A percentile compares a stretch with the other conserved stretches of the same genome.
Conservation (phyloP, 805 yeast species). For the Ogataea thermomethanolica region DNA sequence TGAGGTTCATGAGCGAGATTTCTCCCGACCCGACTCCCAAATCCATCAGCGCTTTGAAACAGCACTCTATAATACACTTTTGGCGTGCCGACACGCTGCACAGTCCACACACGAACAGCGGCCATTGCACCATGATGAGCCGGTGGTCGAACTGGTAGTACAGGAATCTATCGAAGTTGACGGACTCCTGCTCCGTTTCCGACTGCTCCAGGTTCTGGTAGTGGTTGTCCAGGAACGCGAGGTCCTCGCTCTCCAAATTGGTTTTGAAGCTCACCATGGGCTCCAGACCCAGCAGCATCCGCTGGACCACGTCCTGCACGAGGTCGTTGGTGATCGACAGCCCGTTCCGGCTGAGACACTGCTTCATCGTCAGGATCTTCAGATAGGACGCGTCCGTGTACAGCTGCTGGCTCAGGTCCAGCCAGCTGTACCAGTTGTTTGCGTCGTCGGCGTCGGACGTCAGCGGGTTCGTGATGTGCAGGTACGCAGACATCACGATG, state of each 20-base stretch:
- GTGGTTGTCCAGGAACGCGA: constrained; percentile 16
- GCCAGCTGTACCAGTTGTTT: constrained; percentile 35
- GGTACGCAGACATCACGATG: constrained; percentile 22
- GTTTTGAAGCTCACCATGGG: constrained; percentile 24
- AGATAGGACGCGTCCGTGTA: constrained; percentile 39
- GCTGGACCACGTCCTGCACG: constrained; percentile 30
- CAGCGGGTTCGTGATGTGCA: constrained; percentile 25
- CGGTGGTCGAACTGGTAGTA: constrained; percentile 34
- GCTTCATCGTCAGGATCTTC: constrained; percentile 34
- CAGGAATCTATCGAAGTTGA: constrained; percentile 29
- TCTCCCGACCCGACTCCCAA: constrained; percentile 38
- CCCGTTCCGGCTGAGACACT: constrained; percentile 23
- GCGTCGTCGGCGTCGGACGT: constrained; percentile 22
- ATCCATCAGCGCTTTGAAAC: constrained; percentile 33
- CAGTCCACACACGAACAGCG: constrained; percentile 34
- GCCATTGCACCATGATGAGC: constrained; percentile 38
- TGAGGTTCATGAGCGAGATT: constrained; percentile 30
- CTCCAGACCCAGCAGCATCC: constrained; percentile 30
- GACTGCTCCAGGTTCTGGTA: constrained; percentile 12
- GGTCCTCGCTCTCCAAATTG: constrained; percentile 16
- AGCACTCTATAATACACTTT: constrained; percentile 33
- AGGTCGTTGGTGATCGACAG: constrained; percentile 25
- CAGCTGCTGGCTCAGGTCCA: constrained; percentile 35
- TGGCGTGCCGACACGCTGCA: constrained; percentile 31
- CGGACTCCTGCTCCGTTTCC: constrained; percentile 1